These are phyloP conservation scores for Melanogaster broomeanus DNA, from an alignment of 768 basidiomycete species.

Conservation along the genomic window DNA sequence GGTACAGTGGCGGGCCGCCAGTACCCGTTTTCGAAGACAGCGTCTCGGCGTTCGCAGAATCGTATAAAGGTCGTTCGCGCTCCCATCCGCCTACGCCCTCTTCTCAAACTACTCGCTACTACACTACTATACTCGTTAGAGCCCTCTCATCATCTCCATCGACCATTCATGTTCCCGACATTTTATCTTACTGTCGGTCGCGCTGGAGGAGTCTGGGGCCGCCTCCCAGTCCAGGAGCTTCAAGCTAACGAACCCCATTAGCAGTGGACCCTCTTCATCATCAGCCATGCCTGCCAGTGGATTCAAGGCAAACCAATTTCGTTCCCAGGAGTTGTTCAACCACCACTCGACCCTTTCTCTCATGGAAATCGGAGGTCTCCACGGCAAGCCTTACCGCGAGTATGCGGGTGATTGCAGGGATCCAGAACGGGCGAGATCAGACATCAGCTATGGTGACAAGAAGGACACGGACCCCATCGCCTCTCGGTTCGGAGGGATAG, in stretches of 20 bases:
- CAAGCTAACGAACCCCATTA: conserved; percentile 13
- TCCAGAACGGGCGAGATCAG: conserved; percentile 7
- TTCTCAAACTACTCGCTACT: too few species aligned
- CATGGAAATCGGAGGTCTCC: conserved; percentile 26
- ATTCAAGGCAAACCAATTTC: conserved; percentile 12
- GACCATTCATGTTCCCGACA: too few species aligned
- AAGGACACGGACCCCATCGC: conserved; percentile 28
- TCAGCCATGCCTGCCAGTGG: conserved; percentile 22
- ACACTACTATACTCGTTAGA: too few species aligned
- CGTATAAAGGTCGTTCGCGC: too few species aligned
- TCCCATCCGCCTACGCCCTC: too few species aligned
- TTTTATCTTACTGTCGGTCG: conserved; percentile 24
- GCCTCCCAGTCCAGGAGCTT: conserved; percentile 24
- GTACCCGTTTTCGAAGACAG: too few species aligned
- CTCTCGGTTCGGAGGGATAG: conserved; percentile 27
- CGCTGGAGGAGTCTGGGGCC: conserved; percentile 15
- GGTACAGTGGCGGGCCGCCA: too few species aligned
- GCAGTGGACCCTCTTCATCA: conserved; percentile 29
- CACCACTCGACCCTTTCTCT: conserved; percentile 3
- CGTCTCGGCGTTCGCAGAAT: too few species aligned
- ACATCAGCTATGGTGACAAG: conserved; percentile 20
- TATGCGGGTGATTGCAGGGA: conserved; percentile 24
- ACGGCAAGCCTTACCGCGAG: conserved; percentile 27
- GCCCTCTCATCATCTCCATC: too few species aligned
- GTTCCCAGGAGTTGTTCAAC: conserved; percentile 17